These are phyloP conservation scores for Phytophthora tentaculata DNA, from an alignment of 352 stramenopile species.

Conservation along the genomic window DNA sequence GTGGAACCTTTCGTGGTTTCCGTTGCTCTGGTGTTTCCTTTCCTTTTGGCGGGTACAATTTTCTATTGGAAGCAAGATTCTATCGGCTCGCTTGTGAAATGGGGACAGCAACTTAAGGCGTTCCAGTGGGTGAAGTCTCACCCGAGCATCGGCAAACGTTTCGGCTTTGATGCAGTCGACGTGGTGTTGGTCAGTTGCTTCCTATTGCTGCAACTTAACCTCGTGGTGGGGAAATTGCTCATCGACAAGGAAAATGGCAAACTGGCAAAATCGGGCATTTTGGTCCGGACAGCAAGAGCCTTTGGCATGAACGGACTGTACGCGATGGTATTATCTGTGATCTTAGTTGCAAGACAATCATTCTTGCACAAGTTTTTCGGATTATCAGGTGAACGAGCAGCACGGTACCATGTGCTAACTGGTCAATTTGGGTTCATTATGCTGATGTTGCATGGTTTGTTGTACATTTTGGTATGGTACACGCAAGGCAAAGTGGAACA, in stretches of 20 bases:
- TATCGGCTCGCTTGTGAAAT: conserved; percentile 18
- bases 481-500: conserved; percentile 52
- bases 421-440: conserved; percentile 58
- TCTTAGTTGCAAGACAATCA: conserved; percentile 66
- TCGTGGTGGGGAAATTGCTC: conserved; percentile 67
- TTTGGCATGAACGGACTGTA: conserved; percentile 80
- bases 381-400: conserved; percentile 62
- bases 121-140: conserved; percentile 38
- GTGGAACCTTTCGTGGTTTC: conserved; percentile 56
- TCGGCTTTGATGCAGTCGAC: conserved; percentile 58
- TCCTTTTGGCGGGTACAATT: conserved; percentile 40
- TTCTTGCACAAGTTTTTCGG: conserved; percentile 69
- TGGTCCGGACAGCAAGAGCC: conserved; percentile 54
- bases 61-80: conserved; percentile 49
- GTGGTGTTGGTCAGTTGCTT: conserved; percentile 50
- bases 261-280: conserved; percentile 60
- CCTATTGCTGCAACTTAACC: conserved; percentile 62
- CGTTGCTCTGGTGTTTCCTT: conserved; percentile 44
- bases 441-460: conserved; percentile 54
- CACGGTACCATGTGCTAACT: conserved; percentile 67
- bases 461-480: conserved; percentile 67
- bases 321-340: conserved; percentile 56
- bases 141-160: conserved; percentile 21
- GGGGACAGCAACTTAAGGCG: conserved; percentile 17
- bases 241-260: conserved; percentile 72